phyloP scores from a whole-genome alignment of 202 grass and related monocot species.

The Eragrostis tef region DNA sequence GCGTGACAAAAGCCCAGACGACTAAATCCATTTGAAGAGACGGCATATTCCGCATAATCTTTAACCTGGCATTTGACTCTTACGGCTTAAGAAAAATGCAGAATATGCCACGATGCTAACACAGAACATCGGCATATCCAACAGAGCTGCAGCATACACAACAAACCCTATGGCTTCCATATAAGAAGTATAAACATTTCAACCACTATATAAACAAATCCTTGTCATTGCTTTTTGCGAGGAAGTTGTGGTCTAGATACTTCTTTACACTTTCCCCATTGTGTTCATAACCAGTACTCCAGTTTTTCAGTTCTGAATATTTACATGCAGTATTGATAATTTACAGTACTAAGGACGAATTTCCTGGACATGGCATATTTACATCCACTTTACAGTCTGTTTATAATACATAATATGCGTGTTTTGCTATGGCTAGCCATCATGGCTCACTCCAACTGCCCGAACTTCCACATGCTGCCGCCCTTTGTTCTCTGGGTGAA shows the following conservation, averaged over 20 bases:
- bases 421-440: slow-evolving; percentile 9
- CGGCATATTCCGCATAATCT: background rate
- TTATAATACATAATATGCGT: background rate
- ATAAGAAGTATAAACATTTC: background rate
- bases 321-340: slow-evolving; percentile 37
- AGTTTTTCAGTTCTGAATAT: slow-evolving; percentile 15
- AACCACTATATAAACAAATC: background rate
- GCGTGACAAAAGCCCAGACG: background rate
- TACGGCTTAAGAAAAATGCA: slow-evolving; percentile 16
- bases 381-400: slow-evolving; percentile 19
- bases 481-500: slow-evolving; percentile 55
- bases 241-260: background rate
- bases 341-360: slow-evolving; percentile 19
- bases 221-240: background rate
- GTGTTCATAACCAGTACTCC: background rate
- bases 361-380: slow-evolving; percentile 24
- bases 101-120: background rate
- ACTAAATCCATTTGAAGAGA: background rate
- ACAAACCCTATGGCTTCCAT: background rate
- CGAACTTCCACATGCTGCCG: slow-evolving; percentile 64
- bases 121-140: slow-evolving; percentile 10
- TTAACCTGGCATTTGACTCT: slow-evolving; percentile 3
- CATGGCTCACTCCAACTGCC: slow-evolving; percentile 61
- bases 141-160: background rate
- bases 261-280: background rate